Conservation (phyloP, 2,329 filamentous ascomycete genomes). For the Diaporthe vaccinii region DNA sequence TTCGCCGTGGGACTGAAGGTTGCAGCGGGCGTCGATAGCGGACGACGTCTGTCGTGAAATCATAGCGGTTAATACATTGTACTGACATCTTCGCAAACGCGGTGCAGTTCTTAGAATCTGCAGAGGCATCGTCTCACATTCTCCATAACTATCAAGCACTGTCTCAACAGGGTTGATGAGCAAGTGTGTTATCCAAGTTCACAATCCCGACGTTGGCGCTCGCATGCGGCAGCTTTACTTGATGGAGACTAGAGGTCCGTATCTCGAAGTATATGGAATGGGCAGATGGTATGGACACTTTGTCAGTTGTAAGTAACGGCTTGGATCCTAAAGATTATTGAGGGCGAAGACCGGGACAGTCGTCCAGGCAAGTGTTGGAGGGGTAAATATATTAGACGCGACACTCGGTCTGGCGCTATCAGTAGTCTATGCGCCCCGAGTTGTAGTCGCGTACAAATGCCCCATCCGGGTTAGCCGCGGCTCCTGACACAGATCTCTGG, state of each 20-base stretch:
- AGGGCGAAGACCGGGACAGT: neutral
- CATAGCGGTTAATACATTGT: neutral
- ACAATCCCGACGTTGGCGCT: neutral
- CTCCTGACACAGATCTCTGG: neutral
- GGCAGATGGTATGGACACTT: neutral
- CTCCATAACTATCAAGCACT: neutral
- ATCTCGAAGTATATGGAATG: neutral
- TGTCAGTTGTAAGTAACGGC: neutral
- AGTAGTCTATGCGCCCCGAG: neutral
- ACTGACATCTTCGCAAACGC: neutral
- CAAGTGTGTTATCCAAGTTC: neutral
- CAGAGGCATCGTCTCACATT: slow-evolving; percentile 5
- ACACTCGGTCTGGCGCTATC: neutral
- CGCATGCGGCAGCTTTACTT: slow-evolving; percentile 12
- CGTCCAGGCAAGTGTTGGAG: neutral
- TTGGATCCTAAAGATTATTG: neutral
- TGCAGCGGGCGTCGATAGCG: slow-evolving; percentile 14
- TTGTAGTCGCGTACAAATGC: slow-evolving; percentile 11
- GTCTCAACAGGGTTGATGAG: neutral
- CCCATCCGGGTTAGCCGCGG: slow-evolving; percentile 1
- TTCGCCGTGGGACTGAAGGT: slow-evolving; percentile 19
- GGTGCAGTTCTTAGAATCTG: neutral
- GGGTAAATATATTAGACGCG: neutral
- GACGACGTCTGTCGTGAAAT: neutral
- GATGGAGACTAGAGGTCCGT: neutral